Evolutionary conservation across 345 rosid species (phyloP).

Genomic region (Cardamine occulta): DNA sequence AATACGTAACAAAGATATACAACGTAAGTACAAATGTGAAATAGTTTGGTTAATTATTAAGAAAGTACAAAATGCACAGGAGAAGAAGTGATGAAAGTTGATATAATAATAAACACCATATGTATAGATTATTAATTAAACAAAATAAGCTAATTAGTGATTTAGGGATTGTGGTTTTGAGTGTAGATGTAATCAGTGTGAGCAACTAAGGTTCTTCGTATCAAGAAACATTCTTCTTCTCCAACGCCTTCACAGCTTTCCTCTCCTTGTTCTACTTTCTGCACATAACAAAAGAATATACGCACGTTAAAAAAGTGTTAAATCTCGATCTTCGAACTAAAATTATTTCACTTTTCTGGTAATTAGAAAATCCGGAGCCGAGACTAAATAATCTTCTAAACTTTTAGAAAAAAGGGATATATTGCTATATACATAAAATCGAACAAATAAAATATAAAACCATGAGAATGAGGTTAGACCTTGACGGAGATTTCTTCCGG

Average conservation of each 20-base stretch:
- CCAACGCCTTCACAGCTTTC: conserved; percentile 52
- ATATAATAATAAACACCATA: not conserved
- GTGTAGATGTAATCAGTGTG: conserved; percentile 62
- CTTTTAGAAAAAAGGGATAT: not conserved
- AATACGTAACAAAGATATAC: not conserved
- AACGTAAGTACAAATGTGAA: not conserved
- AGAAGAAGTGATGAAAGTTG: not conserved
- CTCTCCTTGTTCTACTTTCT: conserved; percentile 38
- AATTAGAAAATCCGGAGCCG: not conserved
- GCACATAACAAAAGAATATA: not conserved
- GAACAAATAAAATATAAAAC: not conserved
- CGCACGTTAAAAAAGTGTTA: not conserved
- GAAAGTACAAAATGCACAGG: conserved; percentile 8
- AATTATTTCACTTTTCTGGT: not conserved
- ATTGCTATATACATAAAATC: not conserved
- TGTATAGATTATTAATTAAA: not conserved
- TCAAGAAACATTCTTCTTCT: conserved; percentile 60
- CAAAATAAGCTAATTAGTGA: not conserved
- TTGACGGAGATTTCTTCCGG: conserved; percentile 38
- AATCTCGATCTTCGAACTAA: not conserved
- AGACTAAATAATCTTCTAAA: not conserved
- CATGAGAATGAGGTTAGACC: conserved; percentile 39
- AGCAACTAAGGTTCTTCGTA: conserved; percentile 53
- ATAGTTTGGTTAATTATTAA: not conserved
- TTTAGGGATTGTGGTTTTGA: conserved; percentile 46